Evolutionary conservation across 164 flowering plant genomes (phyloP).

Genomic region (Umbilicus rupestris): DNA sequence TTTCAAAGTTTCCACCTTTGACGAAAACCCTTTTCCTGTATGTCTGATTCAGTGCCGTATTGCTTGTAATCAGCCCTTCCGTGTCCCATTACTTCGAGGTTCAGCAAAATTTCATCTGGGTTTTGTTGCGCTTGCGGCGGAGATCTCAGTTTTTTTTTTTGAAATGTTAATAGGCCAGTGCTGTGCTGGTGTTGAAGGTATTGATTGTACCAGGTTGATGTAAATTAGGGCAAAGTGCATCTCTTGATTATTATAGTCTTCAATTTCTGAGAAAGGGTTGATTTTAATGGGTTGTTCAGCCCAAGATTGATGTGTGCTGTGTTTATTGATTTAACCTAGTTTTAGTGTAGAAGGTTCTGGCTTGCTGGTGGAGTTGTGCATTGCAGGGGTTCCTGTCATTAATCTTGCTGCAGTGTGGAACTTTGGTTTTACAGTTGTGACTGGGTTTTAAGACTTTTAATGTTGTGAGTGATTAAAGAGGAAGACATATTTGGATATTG

Average conservation of each 20-base stretch:
- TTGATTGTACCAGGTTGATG: no score
- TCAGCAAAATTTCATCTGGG: background rate
- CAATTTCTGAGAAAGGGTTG: background rate
- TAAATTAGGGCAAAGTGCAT: background rate
- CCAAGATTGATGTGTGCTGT: background rate
- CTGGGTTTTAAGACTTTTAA: no score
- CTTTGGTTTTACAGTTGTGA: background rate
- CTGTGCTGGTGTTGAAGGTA: no score
- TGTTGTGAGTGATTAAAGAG: background rate
- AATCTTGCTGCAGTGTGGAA: background rate
- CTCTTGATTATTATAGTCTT: background rate
- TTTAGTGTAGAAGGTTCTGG: background rate
- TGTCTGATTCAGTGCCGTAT: background rate
- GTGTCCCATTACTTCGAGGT: background rate
- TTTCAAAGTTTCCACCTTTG: constrained; percentile 5
- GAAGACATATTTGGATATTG: constrained; percentile 31
- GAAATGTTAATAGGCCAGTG: no score
- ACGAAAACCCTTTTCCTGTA: background rate
- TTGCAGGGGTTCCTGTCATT: background rate
- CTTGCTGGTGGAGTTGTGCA: background rate
- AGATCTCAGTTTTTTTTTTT: background rate
- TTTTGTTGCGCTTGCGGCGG: background rate
- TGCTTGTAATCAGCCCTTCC: background rate
- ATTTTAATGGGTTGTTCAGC: background rate
- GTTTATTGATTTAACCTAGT: background rate